phyloP scores from a whole-genome alignment of 208 protist species.

The Phytomonas francai region DNA sequence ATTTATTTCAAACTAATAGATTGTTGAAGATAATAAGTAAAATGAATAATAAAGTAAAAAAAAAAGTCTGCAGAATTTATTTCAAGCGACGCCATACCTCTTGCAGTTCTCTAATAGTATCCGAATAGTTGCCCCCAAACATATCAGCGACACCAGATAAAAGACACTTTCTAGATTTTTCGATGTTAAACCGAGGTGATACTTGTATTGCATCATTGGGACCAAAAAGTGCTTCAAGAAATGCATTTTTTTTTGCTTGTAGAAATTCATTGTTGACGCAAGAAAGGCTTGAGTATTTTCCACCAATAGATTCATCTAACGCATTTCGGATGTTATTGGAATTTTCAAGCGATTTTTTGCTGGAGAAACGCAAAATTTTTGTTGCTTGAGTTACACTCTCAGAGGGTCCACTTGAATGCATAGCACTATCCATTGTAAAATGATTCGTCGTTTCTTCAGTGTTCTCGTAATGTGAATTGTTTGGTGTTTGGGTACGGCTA shows the following conservation, averaged over 20 bases:
- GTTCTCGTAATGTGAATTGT: background rate
- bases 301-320: background rate
- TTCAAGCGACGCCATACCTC: background rate
- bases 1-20: background rate
- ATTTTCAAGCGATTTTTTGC: background rate
- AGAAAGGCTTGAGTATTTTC: background rate
- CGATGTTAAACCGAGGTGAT: background rate
- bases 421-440: background rate
- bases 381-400: background rate
- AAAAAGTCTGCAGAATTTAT: background rate
- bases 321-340: background rate
- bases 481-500: background rate
- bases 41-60: background rate
- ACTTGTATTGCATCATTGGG: background rate
- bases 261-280: background rate
- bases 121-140: background rate
- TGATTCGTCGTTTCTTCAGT: background rate
- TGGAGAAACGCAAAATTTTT: slow-evolving; percentile 12
- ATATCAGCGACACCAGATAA: background rate
- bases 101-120: background rate
- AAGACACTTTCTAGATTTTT: background rate
- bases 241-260: background rate
- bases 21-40: background rate
- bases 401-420: background rate
- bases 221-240: background rate